Percentiles rank a stretch among this genome's conserved stretches.
Conservation (phyloP, 1,284 basidiomycete genomes). For the Rhodotorula sp. region DNA sequence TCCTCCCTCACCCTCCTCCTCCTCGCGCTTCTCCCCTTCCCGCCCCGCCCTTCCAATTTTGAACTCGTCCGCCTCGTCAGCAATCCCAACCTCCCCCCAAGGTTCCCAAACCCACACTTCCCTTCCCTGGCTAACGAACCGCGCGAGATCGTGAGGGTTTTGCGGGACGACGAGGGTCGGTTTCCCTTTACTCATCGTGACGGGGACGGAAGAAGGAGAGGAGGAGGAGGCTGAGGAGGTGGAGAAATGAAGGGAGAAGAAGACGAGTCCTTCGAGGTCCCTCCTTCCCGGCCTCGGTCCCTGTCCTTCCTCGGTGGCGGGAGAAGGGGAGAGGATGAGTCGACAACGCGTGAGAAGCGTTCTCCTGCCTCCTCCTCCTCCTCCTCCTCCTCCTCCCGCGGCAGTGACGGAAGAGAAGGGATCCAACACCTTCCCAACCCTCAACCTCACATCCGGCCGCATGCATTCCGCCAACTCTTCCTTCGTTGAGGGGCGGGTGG, state of each 20-base stretch:
- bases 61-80: too few species aligned
- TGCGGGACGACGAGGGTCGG: too few species aligned
- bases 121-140: too few species aligned
- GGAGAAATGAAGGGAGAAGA: constrained; percentile 27
- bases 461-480: not conserved
- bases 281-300: not conserved
- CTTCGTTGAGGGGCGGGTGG: not conserved
- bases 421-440: not conserved
- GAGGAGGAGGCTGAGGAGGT: not conserved
- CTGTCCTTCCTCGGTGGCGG: too few species aligned
- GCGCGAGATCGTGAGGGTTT: too few species aligned
- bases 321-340: not conserved
- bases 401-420: too few species aligned
- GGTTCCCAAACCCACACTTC: too few species aligned
- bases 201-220: not conserved
- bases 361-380: not conserved
- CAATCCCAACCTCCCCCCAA: too few species aligned
- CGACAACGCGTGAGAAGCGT: constrained; percentile 4
- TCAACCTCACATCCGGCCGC: not conserved
- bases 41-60: not conserved
- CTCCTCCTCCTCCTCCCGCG: too few species aligned
- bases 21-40: not conserved
- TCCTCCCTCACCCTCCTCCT: not conserved
- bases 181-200: not conserved
- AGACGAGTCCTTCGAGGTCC: constrained; percentile 23